A percentile compares a stretch with the other conserved stretches of the same genome.
These are phyloP conservation scores for Yarrowia galli DNA, from an alignment of 1,139 yeast genomes.

Conservation along the genomic window DNA sequence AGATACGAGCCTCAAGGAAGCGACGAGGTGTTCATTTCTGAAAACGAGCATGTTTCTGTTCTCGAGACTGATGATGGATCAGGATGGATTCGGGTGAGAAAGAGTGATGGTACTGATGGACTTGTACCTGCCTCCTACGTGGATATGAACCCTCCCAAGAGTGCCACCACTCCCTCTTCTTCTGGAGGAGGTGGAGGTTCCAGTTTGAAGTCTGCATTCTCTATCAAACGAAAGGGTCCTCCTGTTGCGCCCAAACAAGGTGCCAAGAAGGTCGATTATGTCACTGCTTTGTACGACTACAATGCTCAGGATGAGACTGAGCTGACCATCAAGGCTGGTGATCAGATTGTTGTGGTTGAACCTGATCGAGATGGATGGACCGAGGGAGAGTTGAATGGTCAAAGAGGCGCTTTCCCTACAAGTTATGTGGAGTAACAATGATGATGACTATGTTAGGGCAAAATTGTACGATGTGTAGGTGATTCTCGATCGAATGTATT, in stretches of 20 bases:
- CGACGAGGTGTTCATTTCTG: conserved; percentile 71
- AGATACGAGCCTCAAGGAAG: conserved; percentile 72
- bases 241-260: conserved; percentile 86
- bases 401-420: conserved; percentile 81
- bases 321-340: conserved; percentile 74
- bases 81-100: conserved; percentile 82
- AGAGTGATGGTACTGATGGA: conserved; percentile 63
- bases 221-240: conserved; percentile 66
- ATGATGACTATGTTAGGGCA: too few species aligned
- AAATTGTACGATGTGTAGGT: too few species aligned
- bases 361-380: conserved; percentile 98
- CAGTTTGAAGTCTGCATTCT: conserved; percentile 41
- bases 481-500: too few species aligned
- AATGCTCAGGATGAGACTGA: conserved; percentile 86
- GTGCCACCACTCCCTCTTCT: conserved; percentile 40
- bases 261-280: conserved; percentile 65
- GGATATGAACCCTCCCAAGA: conserved; percentile 52
- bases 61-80: conserved; percentile 81
- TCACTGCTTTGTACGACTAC: conserved; percentile 82
- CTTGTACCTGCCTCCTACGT: conserved; percentile 88
- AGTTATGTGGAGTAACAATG: conserved; percentile 54
- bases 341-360: conserved; percentile 69
- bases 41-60: conserved; percentile 69
- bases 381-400: conserved; percentile 81
- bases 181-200: conserved; percentile 40